These are phyloP conservation scores for Plasmodium knowlesi DNA, from an alignment of 169 alveolate genomes.

Conservation along the genomic window DNA sequence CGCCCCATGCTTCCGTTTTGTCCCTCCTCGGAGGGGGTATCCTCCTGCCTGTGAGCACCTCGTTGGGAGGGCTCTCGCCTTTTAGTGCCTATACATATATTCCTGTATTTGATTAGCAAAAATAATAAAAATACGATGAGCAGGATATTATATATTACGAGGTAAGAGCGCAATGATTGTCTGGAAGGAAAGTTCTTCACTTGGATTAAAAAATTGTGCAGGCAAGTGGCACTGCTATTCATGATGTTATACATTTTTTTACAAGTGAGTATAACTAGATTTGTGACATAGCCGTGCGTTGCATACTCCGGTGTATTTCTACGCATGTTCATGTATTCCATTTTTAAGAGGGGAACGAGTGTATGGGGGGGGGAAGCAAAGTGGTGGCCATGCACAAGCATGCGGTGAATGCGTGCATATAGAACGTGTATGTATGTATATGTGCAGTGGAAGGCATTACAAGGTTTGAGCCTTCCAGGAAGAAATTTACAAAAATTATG, in stretches of 20 bases:
- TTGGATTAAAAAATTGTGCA: background rate
- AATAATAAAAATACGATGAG: conserved; percentile 9
- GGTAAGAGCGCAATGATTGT: background rate
- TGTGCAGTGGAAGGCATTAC: background rate
- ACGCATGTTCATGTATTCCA: conserved; percentile 3
- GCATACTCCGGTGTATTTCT: background rate
- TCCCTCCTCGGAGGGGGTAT: background rate
- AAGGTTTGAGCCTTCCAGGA: background rate
- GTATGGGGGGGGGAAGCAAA: background rate
- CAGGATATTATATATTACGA: background rate
- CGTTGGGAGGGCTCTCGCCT: background rate
- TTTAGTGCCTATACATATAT: background rate
- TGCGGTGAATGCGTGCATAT: background rate
- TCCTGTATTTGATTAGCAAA: conserved; percentile 11
- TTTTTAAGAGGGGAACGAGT: background rate
- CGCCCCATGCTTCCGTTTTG: background rate
- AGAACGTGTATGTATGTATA: background rate
- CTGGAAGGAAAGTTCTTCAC: background rate
- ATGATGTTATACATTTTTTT: conserved; percentile 6
- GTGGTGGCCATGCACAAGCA: background rate
- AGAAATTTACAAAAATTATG: background rate
- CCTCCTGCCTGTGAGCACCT: background rate
- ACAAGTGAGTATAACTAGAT: conserved; percentile 2
- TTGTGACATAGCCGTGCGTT: background rate
- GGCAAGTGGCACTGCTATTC: background rate